These are phyloP conservation scores for Candolleomyces eurysporus DNA, from an alignment of 768 basidiomycete genomes.

Conservation along the genomic window DNA sequence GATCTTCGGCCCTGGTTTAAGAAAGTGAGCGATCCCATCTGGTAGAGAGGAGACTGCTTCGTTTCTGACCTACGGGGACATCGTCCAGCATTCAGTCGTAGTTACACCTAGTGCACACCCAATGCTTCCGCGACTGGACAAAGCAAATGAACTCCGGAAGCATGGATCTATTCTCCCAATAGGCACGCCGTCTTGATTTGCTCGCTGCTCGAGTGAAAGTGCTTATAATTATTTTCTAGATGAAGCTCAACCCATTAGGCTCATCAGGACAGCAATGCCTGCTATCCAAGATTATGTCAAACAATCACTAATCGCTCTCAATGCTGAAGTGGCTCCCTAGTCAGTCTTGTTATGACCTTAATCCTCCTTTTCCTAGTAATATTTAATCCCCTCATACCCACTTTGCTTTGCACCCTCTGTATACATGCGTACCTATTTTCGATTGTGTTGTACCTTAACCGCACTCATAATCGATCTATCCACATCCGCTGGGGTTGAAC, in stretches of 20 bases:
- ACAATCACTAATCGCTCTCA: conserved; percentile 14
- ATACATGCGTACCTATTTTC: too few species aligned
- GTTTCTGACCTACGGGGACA: neutral
- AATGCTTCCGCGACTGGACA: conserved; percentile 40
- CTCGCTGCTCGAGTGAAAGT: neutral
- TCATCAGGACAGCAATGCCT: conserved; percentile 67
- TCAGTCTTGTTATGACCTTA: neutral
- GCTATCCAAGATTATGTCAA: conserved; percentile 59
- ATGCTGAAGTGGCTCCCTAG: neutral
- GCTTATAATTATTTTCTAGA: conserved; percentile 34
- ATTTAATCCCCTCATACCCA: too few species aligned
- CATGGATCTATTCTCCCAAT: conserved; percentile 66
- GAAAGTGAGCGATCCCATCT: conserved; percentile 40
- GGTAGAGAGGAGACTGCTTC: neutral
- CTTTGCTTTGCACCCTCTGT: too few species aligned
- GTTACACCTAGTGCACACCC: conserved; percentile 66
- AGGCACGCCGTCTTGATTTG: conserved; percentile 38
- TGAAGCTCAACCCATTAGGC: conserved; percentile 70
- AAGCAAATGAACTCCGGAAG: conserved; percentile 48
- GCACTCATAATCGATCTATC: too few species aligned
- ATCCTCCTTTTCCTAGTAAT: too few species aligned
- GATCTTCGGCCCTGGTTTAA: conserved; percentile 72
- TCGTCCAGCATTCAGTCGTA: conserved; percentile 62
- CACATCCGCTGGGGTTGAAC: too few species aligned
- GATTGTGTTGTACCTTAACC: too few species aligned